Percentiles rank a stretch among this genome's conserved stretches.
These are phyloP conservation scores for Apiotrichum brassicae DNA, from an alignment of 1,284 basidiomycete genomes.

Conservation along the genomic window DNA sequence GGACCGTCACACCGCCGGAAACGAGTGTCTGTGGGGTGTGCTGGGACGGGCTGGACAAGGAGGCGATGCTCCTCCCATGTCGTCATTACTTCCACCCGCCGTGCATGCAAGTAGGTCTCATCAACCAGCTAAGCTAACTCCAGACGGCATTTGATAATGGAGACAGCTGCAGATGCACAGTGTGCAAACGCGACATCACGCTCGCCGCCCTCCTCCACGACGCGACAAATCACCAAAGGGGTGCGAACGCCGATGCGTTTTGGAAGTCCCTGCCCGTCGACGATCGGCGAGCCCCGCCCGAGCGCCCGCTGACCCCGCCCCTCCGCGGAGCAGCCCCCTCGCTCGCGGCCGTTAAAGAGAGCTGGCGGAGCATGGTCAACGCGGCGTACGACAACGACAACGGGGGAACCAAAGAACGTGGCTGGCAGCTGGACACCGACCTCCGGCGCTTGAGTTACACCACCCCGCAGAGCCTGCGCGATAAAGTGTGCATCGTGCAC, in stretches of 20 bases:
- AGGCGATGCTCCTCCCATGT: not conserved
- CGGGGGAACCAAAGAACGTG: not conserved
- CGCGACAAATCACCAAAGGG: not conserved
- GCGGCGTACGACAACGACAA: not conserved
- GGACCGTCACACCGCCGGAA: not conserved
- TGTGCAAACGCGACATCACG: not conserved
- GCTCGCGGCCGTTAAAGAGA: not conserved
- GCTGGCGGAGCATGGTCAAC: not conserved
- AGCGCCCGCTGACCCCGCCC: not conserved
- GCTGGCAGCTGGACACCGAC: not conserved
- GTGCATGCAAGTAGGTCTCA: not conserved
- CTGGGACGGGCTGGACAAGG: not conserved
- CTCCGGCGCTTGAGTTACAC: not conserved
- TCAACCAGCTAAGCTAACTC: not conserved
- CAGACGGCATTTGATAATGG: not conserved
- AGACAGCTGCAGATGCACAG: not conserved
- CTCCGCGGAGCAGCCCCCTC: not conserved
- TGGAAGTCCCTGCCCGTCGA: not conserved
- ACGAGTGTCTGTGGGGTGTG: not conserved
- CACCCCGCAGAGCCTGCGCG: not conserved
- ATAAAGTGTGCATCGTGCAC: not conserved
- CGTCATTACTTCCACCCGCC: not conserved
- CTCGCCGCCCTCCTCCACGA: conserved; percentile 1
- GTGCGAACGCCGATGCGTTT: not conserved
- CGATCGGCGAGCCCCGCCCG: no score